phyloP scores from a whole-genome alignment of 495 filamentous ascomycete species.

The Ascobolus immersus region DNA sequence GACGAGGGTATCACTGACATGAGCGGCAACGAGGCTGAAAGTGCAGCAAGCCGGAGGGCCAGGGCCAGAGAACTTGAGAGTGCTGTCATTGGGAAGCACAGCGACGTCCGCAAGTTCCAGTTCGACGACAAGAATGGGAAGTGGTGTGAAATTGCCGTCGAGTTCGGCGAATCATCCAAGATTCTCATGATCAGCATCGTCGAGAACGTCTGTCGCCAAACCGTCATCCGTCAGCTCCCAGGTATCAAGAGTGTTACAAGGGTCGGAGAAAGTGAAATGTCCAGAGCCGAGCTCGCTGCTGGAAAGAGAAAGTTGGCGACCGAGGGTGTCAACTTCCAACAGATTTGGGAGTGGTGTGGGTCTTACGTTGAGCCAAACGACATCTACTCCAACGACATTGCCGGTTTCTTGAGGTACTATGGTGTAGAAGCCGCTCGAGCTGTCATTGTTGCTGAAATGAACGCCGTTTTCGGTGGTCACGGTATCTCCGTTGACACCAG shows the following conservation, averaged over 20 bases:
- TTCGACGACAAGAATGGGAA: constrained; percentile 52
- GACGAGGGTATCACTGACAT: constrained; percentile 20
- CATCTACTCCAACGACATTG: constrained; percentile 79
- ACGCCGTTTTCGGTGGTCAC: constrained; percentile 68
- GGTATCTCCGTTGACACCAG: constrained; percentile 79
- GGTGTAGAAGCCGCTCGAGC: constrained; percentile 79
- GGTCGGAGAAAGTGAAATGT: constrained; percentile 34
- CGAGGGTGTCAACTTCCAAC: constrained; percentile 63
- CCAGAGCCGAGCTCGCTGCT: constrained; percentile 11
- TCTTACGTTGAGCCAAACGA: constrained; percentile 67
- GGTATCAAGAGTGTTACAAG: constrained; percentile 46
- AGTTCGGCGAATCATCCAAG: constrained; percentile 66
- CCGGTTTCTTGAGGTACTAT: constrained; percentile 56
- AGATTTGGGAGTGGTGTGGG: constrained; percentile 62
- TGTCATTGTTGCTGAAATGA: constrained; percentile 68
- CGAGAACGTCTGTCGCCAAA: constrained; percentile 43
- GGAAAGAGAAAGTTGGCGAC: constrained; percentile 24
- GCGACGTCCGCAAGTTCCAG: constrained; percentile 45
- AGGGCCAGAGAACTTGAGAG: constrained; percentile 15
- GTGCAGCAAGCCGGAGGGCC: constrained; percentile 2
- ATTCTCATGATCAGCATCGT: constrained; percentile 76
- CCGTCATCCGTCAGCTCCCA: constrained; percentile 68
- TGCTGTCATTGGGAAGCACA: constrained; percentile 6
- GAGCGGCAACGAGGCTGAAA: constrained; percentile 21
- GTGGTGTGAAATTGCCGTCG: constrained; percentile 55